Evolutionary conservation across 768 basidiomycete genomes (phyloP).

Genomic region (Suillus subaureus): DNA sequence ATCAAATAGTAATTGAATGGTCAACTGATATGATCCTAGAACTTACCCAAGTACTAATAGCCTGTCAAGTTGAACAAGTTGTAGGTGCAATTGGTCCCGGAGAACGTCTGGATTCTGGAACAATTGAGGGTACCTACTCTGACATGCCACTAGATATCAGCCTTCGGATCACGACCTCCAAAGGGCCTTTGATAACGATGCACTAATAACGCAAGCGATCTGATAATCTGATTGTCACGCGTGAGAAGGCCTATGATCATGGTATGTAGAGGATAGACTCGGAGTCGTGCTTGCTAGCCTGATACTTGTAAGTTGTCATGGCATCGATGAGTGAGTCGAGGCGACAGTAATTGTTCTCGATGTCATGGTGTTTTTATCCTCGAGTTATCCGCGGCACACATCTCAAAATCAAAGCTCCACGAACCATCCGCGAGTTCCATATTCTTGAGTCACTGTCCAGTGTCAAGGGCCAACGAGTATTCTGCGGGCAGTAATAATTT

Average conservation of each 20-base stretch:
- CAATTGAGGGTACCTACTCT: not conserved
- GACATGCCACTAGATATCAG: not conserved
- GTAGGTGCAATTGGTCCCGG: not conserved
- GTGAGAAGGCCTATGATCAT: no score
- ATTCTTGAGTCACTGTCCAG: not conserved
- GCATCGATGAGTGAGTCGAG: not conserved
- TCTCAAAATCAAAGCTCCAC: not conserved
- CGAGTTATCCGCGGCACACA: not conserved
- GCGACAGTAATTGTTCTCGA: not conserved
- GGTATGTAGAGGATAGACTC: no score
- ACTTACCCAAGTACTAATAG: not conserved
- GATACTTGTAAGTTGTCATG: not conserved
- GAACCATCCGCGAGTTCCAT: not conserved
- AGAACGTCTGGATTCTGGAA: not conserved
- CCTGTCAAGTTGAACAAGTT: not conserved
- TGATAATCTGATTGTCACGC: not conserved
- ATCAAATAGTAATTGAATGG: not conserved
- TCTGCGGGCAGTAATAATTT: no score
- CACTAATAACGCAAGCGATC: not conserved
- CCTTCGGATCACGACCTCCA: not conserved
- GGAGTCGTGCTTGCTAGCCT: not conserved
- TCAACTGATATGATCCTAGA: not conserved
- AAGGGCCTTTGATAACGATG: not conserved
- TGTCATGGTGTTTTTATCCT: not conserved
- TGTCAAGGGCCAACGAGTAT: not conserved